Base-by-base conservation (phyloP, 108 stramenopile genomes). In the Cafeteria roenbergensis region DNA sequence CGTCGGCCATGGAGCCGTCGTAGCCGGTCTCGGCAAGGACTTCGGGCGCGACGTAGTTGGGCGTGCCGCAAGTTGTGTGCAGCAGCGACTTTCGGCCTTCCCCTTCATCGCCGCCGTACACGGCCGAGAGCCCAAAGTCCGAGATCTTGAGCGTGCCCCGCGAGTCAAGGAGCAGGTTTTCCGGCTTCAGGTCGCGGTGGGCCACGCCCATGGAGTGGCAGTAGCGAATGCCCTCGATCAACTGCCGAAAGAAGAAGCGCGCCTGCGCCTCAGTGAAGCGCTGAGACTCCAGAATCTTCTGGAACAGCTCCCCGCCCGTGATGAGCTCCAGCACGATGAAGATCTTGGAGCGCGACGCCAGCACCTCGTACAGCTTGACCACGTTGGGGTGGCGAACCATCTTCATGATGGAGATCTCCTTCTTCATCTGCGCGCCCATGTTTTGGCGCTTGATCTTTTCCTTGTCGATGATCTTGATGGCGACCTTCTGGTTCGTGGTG, bases 391-490 rank as follows among this genome's bases (percentile, higher is more conserved):
- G 88, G 27, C 84, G 85, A 12, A 77, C 55, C 14, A 87, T 71
- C 34, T 74, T 73, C 76, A 79, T 78, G 9, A 90, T 85, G 28
- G 73, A 69, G 21, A 88, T 81, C 56, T 91, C 93, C 67, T 84
- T 68, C 68, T 89, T 91, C 56, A 95, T 75, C 70, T 92, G 91
- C 35, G 80, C 67, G 36, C 86, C 79, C 81, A 90, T 91, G 73
- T 89, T 89, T 62, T 87, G 86, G 62, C 84, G 66, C 48, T 82
- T 84, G 63, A 91, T 86, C 62, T 78, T 86, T 12, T 80, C 80
- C 75, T 91, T 91, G 71, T 90, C 83, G 26, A 91, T 71, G 26
- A 87, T 75, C 80, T 92, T 87, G 59, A 86, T 70, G n/a, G 86
- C 86, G 34, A 82, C 79, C 51, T 52, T 62, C 33, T 82, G 77